phyloP scores from a whole-genome alignment of 2,329 filamentous ascomycete genomes.

The Ophiostoma piceae region DNA sequence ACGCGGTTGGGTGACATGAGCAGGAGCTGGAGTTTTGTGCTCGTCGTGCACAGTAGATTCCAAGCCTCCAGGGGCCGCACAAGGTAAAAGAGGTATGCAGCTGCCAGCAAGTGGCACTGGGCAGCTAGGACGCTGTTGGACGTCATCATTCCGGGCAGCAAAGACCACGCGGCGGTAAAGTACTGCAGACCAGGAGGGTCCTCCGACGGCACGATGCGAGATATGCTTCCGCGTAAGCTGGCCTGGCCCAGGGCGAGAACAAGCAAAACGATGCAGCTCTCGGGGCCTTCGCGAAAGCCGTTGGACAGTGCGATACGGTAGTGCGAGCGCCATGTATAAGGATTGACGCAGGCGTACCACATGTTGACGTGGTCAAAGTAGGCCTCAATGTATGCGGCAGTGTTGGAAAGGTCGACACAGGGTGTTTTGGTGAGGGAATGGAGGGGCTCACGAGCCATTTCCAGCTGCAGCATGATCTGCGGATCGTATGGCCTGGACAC shows the following conservation, averaged over 20 bases:
- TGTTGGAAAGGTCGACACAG: constrained; percentile 68
- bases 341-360: constrained; percentile 82
- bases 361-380: constrained; percentile 78
- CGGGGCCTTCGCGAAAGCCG: constrained; percentile 70
- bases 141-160: constrained; percentile 74
- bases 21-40: constrained; percentile 74
- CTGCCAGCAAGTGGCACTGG: constrained; percentile 74
- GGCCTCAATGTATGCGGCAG: constrained; percentile 67
- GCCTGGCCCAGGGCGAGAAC: constrained; percentile 74
- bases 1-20: constrained; percentile 66
- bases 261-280: constrained; percentile 75
- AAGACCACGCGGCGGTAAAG: constrained; percentile 73
- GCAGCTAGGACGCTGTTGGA: constrained; percentile 71
- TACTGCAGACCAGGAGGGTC: constrained; percentile 72
- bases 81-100: constrained; percentile 77
- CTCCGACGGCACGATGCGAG: constrained; percentile 60
- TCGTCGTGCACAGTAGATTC: constrained; percentile 72
- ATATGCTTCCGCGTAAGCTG: constrained; percentile 70
- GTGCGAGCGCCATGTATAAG: constrained; percentile 70
- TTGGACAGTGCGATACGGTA: constrained; percentile 70
- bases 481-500: constrained; percentile 74
- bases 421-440: constrained; percentile 59
- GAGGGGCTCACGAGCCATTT: constrained; percentile 73
- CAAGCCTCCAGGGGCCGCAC: constrained; percentile 78
- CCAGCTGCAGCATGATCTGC: constrained; percentile 73